Evolutionary conservation across 2,329 filamentous ascomycete genomes (phyloP).

Genomic region (Colletotrichum sojae): DNA sequence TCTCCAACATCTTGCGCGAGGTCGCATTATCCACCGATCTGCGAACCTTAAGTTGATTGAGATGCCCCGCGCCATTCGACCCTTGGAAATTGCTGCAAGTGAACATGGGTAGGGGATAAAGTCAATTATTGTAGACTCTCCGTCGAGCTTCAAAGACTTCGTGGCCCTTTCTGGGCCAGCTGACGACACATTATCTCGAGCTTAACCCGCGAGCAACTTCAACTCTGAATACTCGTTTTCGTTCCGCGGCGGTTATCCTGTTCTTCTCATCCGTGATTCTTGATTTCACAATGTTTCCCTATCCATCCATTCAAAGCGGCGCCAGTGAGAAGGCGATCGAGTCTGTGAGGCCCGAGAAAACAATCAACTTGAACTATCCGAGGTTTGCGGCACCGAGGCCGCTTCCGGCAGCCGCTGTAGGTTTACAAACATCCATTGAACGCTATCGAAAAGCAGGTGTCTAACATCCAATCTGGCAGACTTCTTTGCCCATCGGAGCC

Average conservation of each 20-base stretch:
- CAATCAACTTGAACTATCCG: background rate
- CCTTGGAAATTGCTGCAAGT: background rate
- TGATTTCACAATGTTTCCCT: conserved; percentile 9
- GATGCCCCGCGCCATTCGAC: background rate
- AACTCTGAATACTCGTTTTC: too few relatives aligned
- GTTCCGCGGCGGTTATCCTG: too few relatives aligned
- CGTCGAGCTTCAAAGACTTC: too few relatives aligned
- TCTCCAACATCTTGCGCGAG: conserved; percentile 20
- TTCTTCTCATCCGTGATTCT: background rate
- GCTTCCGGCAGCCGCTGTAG: conserved; percentile 31
- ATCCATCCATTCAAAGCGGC: conserved; percentile 7
- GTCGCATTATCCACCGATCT: conserved; percentile 21
- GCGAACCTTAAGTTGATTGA: conserved; percentile 19
- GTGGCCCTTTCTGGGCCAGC: too few relatives aligned
- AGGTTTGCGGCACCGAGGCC: conserved; percentile 13
- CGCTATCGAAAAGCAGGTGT: too few relatives aligned
- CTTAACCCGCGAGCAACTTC: too few relatives aligned
- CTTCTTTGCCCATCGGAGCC: conserved; percentile 64
- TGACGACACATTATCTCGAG: too few relatives aligned
- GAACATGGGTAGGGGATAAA: too few relatives aligned
- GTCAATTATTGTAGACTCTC: background rate
- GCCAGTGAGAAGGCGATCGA: conserved; percentile 17
- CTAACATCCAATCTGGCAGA: conserved; percentile 46
- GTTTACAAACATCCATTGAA: background rate
- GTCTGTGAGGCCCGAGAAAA: background rate